phyloP scores from a whole-genome alignment of 2,329 filamentous ascomycete species.

The Monilinia fructicola region DNA sequence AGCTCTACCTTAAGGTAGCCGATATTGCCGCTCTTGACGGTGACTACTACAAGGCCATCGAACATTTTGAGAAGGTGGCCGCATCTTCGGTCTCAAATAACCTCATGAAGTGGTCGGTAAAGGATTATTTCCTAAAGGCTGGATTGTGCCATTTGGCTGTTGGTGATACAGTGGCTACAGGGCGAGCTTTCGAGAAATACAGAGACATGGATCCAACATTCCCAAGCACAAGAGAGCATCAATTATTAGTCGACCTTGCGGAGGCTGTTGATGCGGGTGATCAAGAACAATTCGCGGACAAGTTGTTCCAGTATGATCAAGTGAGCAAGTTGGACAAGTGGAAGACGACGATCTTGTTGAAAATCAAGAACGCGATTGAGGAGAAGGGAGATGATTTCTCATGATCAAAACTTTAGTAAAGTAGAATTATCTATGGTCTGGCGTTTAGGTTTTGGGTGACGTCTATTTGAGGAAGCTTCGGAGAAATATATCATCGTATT shows the following conservation, averaged over 20 bases:
- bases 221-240: slow-evolving; percentile 72
- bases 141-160: slow-evolving; percentile 82
- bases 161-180: slow-evolving; percentile 73
- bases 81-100: slow-evolving; percentile 80
- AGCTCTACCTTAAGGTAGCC: slow-evolving; percentile 87
- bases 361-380: slow-evolving; percentile 82
- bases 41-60: slow-evolving; percentile 82
- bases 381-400: slow-evolving; percentile 68
- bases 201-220: slow-evolving; percentile 77
- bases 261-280: slow-evolving; percentile 75
- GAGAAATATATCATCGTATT: slow-evolving; percentile 11
- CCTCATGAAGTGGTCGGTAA: slow-evolving; percentile 89
- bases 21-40: slow-evolving; percentile 79
- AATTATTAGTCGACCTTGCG: slow-evolving; percentile 74
- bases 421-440: slow-evolving; percentile 6
- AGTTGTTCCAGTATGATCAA: slow-evolving; percentile 86
- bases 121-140: slow-evolving; percentile 93
- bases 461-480: slow-evolving; percentile 5
- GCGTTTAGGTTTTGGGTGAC: slow-evolving; percentile 17
- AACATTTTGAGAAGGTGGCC: slow-evolving; percentile 81
- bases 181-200: slow-evolving; percentile 80
- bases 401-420: slow-evolving; percentile 39
- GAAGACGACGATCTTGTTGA: slow-evolving; percentile 85
- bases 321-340: slow-evolving; percentile 93
- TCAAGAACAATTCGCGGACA: slow-evolving; percentile 80